Conservation (phyloP, 495 filamentous ascomycete species). For the Corynascus novoguineensis region DNA sequence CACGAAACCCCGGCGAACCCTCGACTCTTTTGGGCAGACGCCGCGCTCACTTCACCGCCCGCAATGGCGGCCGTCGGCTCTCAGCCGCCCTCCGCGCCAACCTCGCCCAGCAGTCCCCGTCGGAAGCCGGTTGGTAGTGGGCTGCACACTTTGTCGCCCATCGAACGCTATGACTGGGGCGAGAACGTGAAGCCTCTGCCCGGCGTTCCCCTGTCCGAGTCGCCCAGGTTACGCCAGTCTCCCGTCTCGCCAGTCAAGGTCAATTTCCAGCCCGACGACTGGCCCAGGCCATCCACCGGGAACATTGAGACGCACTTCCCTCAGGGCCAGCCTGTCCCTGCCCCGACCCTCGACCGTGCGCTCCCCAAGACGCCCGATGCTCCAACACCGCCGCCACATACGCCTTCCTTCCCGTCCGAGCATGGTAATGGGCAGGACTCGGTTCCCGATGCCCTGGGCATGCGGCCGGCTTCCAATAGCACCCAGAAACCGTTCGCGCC, state of each 20-base stretch:
- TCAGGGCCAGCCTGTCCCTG: slow-evolving; percentile 10
- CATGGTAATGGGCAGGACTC: slow-evolving; percentile 1
- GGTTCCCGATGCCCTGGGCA: slow-evolving; percentile 4
- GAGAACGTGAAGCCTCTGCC: slow-evolving; percentile 33
- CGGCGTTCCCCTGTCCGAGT: slow-evolving; percentile 25
- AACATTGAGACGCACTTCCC: slow-evolving; percentile 34
- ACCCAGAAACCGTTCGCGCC: slow-evolving; percentile 15
- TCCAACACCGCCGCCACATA: slow-evolving; percentile 36
- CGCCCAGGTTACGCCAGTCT: slow-evolving; percentile 34
- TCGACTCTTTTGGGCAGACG: slow-evolving; percentile 8
- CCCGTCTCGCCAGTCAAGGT: slow-evolving; percentile 40
- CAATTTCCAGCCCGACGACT: slow-evolving; percentile 40
- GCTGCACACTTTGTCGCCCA: slow-evolving; percentile 27
- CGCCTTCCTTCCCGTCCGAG: slow-evolving; percentile 25
- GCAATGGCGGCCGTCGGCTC: slow-evolving; percentile 45
- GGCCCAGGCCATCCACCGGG: slow-evolving; percentile 38
- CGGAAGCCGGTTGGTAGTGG: slow-evolving; percentile 40
- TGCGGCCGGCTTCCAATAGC: slow-evolving; percentile 4
- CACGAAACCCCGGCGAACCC: slow-evolving; percentile 11
- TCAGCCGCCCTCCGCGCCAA: slow-evolving; percentile 26
- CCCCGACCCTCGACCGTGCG: slow-evolving; percentile 25
- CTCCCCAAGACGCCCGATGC: slow-evolving; percentile 34
- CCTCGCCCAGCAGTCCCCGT: slow-evolving; percentile 35
- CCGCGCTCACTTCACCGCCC: slow-evolving; percentile 15
- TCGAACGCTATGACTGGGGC: slow-evolving; percentile 34